Percentiles rank a stretch among this genome's conserved stretches.
Conservation (phyloP, 805 yeast species). For the Candida xiaguanensis region DNA sequence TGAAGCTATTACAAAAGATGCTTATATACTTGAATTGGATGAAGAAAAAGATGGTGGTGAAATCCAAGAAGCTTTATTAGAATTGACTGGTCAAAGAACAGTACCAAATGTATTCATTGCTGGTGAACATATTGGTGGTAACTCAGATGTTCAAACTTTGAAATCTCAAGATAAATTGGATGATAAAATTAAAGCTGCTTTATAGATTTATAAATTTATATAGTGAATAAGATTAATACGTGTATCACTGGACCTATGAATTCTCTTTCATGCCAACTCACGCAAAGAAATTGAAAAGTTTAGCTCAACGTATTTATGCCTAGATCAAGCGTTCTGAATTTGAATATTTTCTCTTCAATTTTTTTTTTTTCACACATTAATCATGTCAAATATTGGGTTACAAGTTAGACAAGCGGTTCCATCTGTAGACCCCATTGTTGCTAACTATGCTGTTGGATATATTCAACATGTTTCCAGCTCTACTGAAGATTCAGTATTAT, state of each 20-base stretch:
- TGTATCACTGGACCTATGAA: too few species aligned
- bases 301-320: too few species aligned
- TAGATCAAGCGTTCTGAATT: too few species aligned
- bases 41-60: constrained; percentile 66
- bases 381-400: constrained; percentile 39
- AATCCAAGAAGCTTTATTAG: constrained; percentile 72
- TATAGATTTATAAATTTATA: constrained; percentile 16
- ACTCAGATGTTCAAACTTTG: constrained; percentile 79
- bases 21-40: constrained; percentile 55
- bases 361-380: not conserved
- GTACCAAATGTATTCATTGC: constrained; percentile 90
- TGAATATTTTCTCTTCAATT: constrained; percentile 1
- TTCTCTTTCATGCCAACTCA: too few species aligned
- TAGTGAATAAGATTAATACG: too few species aligned
- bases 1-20: constrained; percentile 38
- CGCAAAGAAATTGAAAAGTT: too few species aligned
- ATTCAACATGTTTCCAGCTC: constrained; percentile 74
- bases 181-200: constrained; percentile 34
- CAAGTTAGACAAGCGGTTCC: constrained; percentile 87
- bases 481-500: constrained; percentile 78
- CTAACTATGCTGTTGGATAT: constrained; percentile 89
- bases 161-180: constrained; percentile 59
- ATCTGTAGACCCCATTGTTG: constrained; percentile 78
- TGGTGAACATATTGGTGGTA: constrained; percentile 95
- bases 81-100: constrained; percentile 84